Evolutionary conservation across 1,284 basidiomycete species (phyloP), one percentile per base, ranked within the genome.

Genomic region (Coniophora puteana): DNA sequence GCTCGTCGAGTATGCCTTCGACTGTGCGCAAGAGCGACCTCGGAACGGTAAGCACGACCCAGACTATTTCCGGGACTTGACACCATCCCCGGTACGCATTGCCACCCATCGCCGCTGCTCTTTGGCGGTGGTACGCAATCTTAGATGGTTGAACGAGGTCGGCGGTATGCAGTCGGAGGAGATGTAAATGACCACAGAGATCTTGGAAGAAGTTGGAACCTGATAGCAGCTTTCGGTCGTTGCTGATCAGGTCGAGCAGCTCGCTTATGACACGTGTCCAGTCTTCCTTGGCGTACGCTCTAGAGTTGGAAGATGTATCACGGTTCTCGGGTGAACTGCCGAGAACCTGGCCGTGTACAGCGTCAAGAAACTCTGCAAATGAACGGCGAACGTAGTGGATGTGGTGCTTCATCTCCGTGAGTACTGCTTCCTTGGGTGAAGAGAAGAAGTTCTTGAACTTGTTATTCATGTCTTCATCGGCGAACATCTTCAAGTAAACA

Each of bases 401-500:
- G 17, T n/a, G n/a, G n/a, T n/a, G n/a, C n/a, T n/a, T n/a, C n/a
- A 53, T 34, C 14, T 36, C 45, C 4, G 23, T 25, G 8, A 42
- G 37, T 1, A 43, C 0, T 8, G 33, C 31, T 16, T 36, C 43
- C 2, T 17, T 27, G 4, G 17, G 1, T 11, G 46, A 53, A 2
- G 32, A 8, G 22, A 39, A 40, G n/a, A 42, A 4, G 17, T 41
- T 48, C 28, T 40, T 31, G 20, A 51, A 6, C n/a, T 37, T 45
- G 29, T 45, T 44, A 8, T 27, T 17, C 27, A 48, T 18, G 23
- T 55, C 47, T 33, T 57, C 52, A 3, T 57, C 44, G 2, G 44
- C 36, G 25, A 80, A 80, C 63, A 80, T 67, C 13, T 61, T 51
- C 12, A 58, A 50, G 49, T 80, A 80, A 7, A 79, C 51, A 7